These are phyloP conservation scores for Paraurostyla sp. DNA, from an alignment of 73 alveolate genomes.

Conservation along the genomic window DNA sequence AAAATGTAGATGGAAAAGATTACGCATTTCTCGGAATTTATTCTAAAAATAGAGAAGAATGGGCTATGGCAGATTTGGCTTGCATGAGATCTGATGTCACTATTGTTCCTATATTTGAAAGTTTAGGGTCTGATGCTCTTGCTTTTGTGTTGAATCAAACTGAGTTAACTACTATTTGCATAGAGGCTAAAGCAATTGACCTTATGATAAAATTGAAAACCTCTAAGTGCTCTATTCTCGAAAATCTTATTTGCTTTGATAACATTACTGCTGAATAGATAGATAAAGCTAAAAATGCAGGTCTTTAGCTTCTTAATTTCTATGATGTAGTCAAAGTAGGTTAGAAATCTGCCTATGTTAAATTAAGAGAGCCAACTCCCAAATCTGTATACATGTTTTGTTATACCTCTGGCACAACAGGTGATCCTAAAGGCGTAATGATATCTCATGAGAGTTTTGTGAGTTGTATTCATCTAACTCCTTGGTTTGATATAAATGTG, in stretches of 20 bases:
- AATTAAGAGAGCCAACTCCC: constrained; percentile 70
- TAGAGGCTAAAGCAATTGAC: constrained; percentile 53
- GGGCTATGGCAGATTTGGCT: constrained; percentile 69
- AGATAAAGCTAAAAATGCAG: constrained; percentile 37
- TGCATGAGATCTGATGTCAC: constrained; percentile 63
- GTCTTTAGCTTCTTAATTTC: constrained; percentile 18
- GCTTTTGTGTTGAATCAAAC: constrained; percentile 80
- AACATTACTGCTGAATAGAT: constrained; percentile 26
- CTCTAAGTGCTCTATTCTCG: constrained; percentile 25
- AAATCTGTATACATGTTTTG: constrained; percentile 84
- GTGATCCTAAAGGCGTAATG: constrained; percentile 98
- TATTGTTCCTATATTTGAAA: constrained; percentile 83
- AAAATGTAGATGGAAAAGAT: no score
- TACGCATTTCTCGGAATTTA: no score
- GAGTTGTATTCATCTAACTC: neutral
- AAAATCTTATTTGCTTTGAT: constrained; percentile 71
- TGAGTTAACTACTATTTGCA: constrained; percentile 71
- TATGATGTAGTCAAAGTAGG: constrained; percentile 65
- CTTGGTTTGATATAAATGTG: no score
- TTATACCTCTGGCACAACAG: constrained; percentile 99
- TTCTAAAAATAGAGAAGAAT: constrained; percentile 68
- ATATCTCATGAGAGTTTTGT: constrained; percentile 84
- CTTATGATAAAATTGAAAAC: constrained; percentile 52
- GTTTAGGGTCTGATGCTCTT: constrained; percentile 78
- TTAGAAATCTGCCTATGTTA: neutral